Conservation (phyloP, 2,329 filamentous ascomycete genomes). For the Fusarium albosuccineum region DNA sequence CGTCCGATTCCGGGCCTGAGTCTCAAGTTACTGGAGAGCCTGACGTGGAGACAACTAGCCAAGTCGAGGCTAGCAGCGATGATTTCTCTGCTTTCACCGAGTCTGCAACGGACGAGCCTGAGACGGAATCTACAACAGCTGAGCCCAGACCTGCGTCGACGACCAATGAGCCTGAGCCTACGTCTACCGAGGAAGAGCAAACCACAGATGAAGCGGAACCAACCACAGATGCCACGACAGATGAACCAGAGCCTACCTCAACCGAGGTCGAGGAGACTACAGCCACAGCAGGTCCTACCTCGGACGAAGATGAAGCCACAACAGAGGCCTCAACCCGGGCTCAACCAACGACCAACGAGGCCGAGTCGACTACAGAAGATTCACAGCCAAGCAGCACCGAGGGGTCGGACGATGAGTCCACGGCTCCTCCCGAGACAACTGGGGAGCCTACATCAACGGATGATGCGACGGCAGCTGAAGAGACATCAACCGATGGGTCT, state of each 20-base stretch:
- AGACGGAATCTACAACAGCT: slow-evolving; percentile 6
- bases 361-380: slow-evolving; percentile 17
- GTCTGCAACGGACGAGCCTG: slow-evolving; percentile 13
- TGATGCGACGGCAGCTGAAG: slow-evolving; percentile 14
- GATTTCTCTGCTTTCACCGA: slow-evolving; percentile 39
- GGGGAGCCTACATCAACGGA: slow-evolving; percentile 18
- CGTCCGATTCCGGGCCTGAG: slow-evolving; percentile 34
- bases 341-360: neutral
- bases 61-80: slow-evolving; percentile 41
- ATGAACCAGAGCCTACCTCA: neutral
- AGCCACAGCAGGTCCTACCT: neutral
- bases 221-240: slow-evolving; percentile 14
- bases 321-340: slow-evolving; percentile 1
- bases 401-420: neutral
- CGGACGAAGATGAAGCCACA: slow-evolving; percentile 6
- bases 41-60: slow-evolving; percentile 42
- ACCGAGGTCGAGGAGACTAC: neutral
- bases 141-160: slow-evolving; percentile 9
- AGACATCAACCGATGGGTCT: slow-evolving; percentile 35
- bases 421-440: slow-evolving; percentile 2
- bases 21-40: slow-evolving; percentile 41
- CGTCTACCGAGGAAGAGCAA: slow-evolving; percentile 9
- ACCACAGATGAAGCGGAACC: slow-evolving; percentile 1
- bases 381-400: slow-evolving; percentile 26
- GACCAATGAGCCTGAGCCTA: slow-evolving; percentile 16